Base-by-base conservation (phyloP, 75 land plant genomes). In the Pinus tabuliformis region DNA sequence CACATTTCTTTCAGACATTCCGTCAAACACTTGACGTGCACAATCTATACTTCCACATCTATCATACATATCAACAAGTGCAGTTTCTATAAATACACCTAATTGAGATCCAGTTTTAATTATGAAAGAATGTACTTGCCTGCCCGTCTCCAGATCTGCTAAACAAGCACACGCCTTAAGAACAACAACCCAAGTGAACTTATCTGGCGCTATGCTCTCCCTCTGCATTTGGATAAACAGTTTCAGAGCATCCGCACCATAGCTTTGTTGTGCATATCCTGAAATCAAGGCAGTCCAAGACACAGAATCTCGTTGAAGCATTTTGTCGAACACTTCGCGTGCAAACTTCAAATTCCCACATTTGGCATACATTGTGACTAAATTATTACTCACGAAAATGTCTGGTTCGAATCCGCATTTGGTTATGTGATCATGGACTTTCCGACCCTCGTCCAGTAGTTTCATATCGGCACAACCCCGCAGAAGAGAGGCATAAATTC, bases 11-110 rank as follows among this genome's bases (percentile, higher is more conserved):
- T 85, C 78, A 12, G 33, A 52, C 80, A 80, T 83, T 72, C 58
- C n/a, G 36, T 88, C 89, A 77, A 93, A 91, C 68, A 89, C 59
- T 58, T 57, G n/a, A n/a, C 82, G 82, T 21, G 91, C 93, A 6
- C 75, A 76, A 11, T 42, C 33, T 12, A 91, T 52, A 13, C 79
- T 58, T 7, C 93, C 88, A 0, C 76, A 64, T 59, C 83, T 89
- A 28, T 77, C 80, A 58, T 83, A 83, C 24, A 79, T 79, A 59
- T 60, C 78, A 39, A 81, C 37, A 65, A 77, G 37, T 11, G 82
- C 82, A 33, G 81, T 81, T 11, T 17, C 75, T 15, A 73, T 59
- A 21, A 33, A n/a, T 3, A 73, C 17, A 16, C 37, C 36, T 56
- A 17, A 56, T 22, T 72, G 77, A 59, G 79, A 77, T 33, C 49